Evolutionary conservation across 2,329 filamentous ascomycete genomes (phyloP), one percentile per base, ranked within the genome.

Genomic region (Parastagonospora avenae): DNA sequence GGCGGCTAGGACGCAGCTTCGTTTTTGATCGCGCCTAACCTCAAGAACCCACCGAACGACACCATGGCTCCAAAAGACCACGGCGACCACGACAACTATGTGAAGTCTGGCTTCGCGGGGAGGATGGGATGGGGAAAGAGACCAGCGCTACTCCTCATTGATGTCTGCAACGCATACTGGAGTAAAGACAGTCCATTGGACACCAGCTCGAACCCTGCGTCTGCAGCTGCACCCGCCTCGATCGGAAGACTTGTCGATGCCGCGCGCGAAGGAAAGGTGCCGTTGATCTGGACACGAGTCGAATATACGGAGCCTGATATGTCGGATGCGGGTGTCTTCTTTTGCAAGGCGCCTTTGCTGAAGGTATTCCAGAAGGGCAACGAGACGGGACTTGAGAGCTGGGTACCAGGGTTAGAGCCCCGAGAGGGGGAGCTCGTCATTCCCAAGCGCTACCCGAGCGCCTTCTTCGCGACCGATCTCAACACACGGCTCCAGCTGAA

Each of bases 151-250:
- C 61, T 80, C 41, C 60, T 80, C 19, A 73, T 80, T 62, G 78
- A 80, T 57, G 76, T 80, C 35, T 80, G 77, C 63, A 76, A 72
- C 32, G 77, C 76, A 11, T 79, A 80, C 62, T 80, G 76, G 74
- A 70, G 67, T 4, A 57, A 68, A 24, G 71, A 67, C 2, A 79
- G 76, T 32, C 76, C 76, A 2, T 66, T 80, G n/a, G 71, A 75
- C 43, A 70, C 73, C 16, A 64, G 64, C n/a, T 62, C 63, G 4
- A 72, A 79, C 59, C 66, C 73, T 12, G 67, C 69, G 11, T 70
- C 70, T 15, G 68, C 64, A 8, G 54, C 62, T 8, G 70, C 70
- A 24, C 76, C 76, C 2, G 70, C 66, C 6, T 70, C 68, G 4
- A 79, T 79, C 62, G 63, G 68, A 11, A 62, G 62, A 6, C 70